phyloP scores from a whole-genome alignment of 2,329 filamentous ascomycete species.

The Fusarium liriodendri region DNA sequence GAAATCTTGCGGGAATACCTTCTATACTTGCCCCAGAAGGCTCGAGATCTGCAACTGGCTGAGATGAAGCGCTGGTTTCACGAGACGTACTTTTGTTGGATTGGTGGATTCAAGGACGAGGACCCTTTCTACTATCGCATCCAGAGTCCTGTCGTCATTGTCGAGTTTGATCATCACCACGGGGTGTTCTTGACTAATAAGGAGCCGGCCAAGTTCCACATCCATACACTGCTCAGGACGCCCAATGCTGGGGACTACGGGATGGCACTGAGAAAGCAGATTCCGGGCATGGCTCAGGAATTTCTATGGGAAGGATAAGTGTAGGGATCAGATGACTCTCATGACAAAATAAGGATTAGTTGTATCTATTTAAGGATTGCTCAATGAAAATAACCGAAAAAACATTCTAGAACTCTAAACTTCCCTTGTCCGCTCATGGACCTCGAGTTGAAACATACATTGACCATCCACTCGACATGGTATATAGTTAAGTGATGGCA shows the following conservation, averaged over 20 bases:
- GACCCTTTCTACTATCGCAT: slow-evolving; percentile 84
- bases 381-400: background rate
- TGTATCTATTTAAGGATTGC: background rate
- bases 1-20: slow-evolving; percentile 73
- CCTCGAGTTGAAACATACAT: background rate
- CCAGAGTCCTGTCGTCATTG: slow-evolving; percentile 54
- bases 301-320: slow-evolving; percentile 37
- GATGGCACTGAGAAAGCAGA: slow-evolving; percentile 57
- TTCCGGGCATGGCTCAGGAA: slow-evolving; percentile 46
- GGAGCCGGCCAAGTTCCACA: slow-evolving; percentile 81
- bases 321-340: background rate
- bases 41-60: slow-evolving; percentile 65
- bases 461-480: too few species aligned
- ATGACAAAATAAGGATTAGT: background rate
- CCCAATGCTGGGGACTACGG: slow-evolving; percentile 85
- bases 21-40: slow-evolving; percentile 71
- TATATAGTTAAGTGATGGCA: too few species aligned
- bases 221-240: slow-evolving; percentile 77
- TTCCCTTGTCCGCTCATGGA: background rate
- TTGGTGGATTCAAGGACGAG: slow-evolving; percentile 73
- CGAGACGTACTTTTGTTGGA: slow-evolving; percentile 87
- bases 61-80: slow-evolving; percentile 65
- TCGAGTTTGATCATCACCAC: slow-evolving; percentile 85
- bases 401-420: background rate
- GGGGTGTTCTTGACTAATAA: slow-evolving; percentile 81